Conservation (phyloP, 2,329 filamentous ascomycete genomes). For the Phialocephala sp. region DNA sequence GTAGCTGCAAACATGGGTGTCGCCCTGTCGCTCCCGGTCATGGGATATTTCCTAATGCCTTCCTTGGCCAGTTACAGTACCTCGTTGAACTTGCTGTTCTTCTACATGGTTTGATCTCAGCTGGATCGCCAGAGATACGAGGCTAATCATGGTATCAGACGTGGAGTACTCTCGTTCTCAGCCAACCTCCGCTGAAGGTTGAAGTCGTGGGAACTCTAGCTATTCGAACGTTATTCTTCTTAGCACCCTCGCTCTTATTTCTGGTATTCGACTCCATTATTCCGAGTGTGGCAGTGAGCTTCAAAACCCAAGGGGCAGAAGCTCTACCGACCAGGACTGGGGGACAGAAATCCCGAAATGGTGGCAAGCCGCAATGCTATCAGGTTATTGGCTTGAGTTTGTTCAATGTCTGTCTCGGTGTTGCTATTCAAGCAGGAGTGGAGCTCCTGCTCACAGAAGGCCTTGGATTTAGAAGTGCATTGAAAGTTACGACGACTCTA, state of each 20-base stretch:
- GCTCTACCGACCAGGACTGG: constrained; percentile 55
- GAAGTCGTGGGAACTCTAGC: constrained; percentile 74
- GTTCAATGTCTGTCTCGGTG: constrained; percentile 59
- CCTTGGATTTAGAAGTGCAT: constrained; percentile 57
- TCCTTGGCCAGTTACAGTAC: constrained; percentile 73
- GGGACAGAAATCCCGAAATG: constrained; percentile 42
- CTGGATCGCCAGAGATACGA: neutral
- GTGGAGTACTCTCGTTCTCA: constrained; percentile 83
- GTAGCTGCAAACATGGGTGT: constrained; percentile 58
- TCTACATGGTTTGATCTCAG: constrained; percentile 76
- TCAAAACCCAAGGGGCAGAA: constrained; percentile 69
- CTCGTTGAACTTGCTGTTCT: constrained; percentile 84
- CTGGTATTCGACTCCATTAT: constrained; percentile 74
- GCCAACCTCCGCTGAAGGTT: constrained; percentile 75
- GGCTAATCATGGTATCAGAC: constrained; percentile 53
- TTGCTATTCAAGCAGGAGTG: constrained; percentile 58
- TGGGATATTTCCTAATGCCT: constrained; percentile 70
- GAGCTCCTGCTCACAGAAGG: constrained; percentile 60
- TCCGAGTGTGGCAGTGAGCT: constrained; percentile 68
- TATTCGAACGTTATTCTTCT: constrained; percentile 71
- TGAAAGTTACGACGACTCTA: constrained; percentile 63
- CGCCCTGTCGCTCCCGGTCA: constrained; percentile 73
- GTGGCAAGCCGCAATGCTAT: constrained; percentile 48
- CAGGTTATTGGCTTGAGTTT: constrained; percentile 59
- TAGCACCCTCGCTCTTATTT: constrained; percentile 74